phyloP scores from a whole-genome alignment of 352 stramenopile species.

The Globisporangium ultimum region DNA sequence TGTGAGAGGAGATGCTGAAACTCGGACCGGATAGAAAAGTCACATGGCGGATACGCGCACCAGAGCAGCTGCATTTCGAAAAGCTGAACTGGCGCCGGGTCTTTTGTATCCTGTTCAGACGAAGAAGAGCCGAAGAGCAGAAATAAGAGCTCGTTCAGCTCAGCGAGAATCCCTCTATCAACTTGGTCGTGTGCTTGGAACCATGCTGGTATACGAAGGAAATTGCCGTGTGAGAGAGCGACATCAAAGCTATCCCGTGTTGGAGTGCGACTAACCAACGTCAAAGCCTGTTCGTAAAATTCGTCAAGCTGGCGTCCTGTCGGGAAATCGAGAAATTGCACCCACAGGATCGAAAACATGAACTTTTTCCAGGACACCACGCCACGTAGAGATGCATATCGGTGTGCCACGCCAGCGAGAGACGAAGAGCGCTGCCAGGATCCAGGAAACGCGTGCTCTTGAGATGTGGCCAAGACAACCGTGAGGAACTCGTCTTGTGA shows the following conservation, averaged over 20 bases:
- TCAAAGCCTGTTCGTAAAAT: constrained; percentile 2
- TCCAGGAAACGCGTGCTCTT: constrained; percentile 26
- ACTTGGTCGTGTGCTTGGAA: constrained; percentile 20
- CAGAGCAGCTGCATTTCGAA: constrained; percentile 34
- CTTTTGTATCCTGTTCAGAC: background rate
- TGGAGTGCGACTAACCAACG: background rate
- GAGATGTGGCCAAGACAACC: constrained; percentile 27
- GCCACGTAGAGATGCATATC: constrained; percentile 6
- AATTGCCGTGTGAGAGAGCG: constrained; percentile 18
- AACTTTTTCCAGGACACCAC: constrained; percentile 35
- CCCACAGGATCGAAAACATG: constrained; percentile 35
- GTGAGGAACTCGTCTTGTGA: constrained; percentile 34
- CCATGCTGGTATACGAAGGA: constrained; percentile 38
- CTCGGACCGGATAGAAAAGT: constrained; percentile 25
- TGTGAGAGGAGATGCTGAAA: constrained; percentile 30
- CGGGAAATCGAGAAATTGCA: constrained; percentile 30
- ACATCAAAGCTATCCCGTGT: background rate
- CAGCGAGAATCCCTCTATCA: background rate
- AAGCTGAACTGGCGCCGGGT: background rate
- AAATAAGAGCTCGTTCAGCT: constrained; percentile 33
- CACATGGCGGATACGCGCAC: constrained; percentile 27
- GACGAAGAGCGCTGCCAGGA: constrained; percentile 30
- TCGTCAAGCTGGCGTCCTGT: constrained; percentile 21
- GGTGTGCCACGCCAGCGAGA: constrained; percentile 31
- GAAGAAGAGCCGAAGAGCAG: constrained; percentile 22